phyloP scores from a whole-genome alignment of 2,329 filamentous ascomycete species.

The Stagonosporopsis cucurbitacearum region DNA sequence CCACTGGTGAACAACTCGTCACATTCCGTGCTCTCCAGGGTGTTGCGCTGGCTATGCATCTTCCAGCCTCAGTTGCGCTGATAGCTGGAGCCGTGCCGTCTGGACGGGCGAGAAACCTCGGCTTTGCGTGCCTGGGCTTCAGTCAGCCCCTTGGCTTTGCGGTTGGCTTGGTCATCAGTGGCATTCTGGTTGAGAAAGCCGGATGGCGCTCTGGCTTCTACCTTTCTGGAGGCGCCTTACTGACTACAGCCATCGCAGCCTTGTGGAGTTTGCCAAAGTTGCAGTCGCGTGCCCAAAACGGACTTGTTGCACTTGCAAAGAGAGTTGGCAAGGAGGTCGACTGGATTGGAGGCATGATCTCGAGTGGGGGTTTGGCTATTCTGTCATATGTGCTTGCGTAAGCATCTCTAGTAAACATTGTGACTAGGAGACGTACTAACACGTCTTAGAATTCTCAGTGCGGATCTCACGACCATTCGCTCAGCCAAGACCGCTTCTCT shows the following conservation, averaged over 20 bases:
- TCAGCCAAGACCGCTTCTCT: constrained; percentile 31
- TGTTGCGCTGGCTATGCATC: constrained; percentile 55
- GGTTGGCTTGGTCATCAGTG: constrained; percentile 58
- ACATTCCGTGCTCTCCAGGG: constrained; percentile 57
- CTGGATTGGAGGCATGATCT: constrained; percentile 39
- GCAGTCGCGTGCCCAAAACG: constrained; percentile 9
- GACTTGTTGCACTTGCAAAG: constrained; percentile 7
- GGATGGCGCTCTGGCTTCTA: constrained; percentile 60
- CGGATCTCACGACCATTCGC: constrained; percentile 31
- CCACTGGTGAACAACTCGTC: constrained; percentile 53
- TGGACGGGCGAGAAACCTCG: constrained; percentile 41
- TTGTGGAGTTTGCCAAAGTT: constrained; percentile 34
- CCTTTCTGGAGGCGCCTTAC: constrained; percentile 38
- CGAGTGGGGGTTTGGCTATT: constrained; percentile 31
- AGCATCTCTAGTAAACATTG: constrained; percentile 6
- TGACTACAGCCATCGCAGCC: constrained; percentile 47
- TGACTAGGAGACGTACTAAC: constrained; percentile 10
- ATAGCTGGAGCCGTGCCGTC: constrained; percentile 44
- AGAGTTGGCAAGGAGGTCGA: constrained; percentile 34
- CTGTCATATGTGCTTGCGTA: constrained; percentile 36
- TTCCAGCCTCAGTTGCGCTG: constrained; percentile 56
- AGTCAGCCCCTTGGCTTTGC: constrained; percentile 59
- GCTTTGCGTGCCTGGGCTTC: constrained; percentile 52
- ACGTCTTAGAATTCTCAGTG: constrained; percentile 28
- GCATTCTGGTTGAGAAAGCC: constrained; percentile 55